Evolutionary conservation across 139 green algal species (phyloP).

Genomic region (Coelastrella sp.): DNA sequence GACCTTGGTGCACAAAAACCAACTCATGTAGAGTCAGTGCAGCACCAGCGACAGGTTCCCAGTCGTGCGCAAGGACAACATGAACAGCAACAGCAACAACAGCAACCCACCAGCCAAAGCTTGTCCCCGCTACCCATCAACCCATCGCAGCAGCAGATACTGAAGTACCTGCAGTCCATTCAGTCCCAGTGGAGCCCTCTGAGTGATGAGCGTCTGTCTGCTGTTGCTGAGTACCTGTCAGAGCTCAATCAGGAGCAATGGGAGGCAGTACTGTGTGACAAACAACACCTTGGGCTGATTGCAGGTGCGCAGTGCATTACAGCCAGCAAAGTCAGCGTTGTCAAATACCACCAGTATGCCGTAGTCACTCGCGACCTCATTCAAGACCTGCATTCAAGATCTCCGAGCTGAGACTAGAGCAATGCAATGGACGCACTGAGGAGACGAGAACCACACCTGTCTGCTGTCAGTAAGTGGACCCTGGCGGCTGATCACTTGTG

Average conservation of each 20-base stretch:
- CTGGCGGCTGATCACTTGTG: too few species aligned
- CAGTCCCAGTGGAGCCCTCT: background rate
- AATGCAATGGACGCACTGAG: too few species aligned
- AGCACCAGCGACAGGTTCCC: background rate
- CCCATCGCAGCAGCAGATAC: background rate
- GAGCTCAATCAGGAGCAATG: slow-evolving; percentile 31
- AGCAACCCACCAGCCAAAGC: background rate
- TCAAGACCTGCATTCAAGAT: too few species aligned
- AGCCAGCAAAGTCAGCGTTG: too few species aligned
- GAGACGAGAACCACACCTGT: too few species aligned
- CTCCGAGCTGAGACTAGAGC: too few species aligned
- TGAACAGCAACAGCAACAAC: background rate
- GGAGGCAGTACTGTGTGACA: background rate
- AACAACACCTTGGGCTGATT: slow-evolving; percentile 35
- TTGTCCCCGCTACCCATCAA: too few species aligned
- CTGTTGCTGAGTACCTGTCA: slow-evolving; percentile 2
- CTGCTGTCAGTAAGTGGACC: too few species aligned
- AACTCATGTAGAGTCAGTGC: too few species aligned
- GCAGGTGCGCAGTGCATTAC: slow-evolving; percentile 14
- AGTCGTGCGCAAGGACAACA: background rate
- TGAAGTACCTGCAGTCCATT: background rate
- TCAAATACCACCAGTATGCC: too few species aligned
- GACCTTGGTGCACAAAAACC: too few species aligned
- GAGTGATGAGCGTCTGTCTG: background rate
- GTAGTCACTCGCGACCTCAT: too few species aligned